phyloP scores from a whole-genome alignment of 331 rosid species.

The Telfairia occidentalis region DNA sequence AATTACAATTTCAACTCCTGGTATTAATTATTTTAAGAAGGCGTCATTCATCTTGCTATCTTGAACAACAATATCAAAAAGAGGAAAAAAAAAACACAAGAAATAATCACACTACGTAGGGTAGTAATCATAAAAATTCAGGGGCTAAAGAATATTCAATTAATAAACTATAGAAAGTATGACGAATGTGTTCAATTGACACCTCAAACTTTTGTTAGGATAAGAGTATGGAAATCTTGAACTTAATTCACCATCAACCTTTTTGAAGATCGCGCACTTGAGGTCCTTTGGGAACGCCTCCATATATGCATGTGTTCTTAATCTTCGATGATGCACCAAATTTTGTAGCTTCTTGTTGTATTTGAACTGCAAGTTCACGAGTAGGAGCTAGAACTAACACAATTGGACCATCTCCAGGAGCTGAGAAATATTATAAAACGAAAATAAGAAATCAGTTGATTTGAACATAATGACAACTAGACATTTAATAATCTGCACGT shows the following conservation, averaged over 20 bases:
- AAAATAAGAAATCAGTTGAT: background rate
- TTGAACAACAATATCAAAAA: background rate
- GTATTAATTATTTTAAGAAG: background rate
- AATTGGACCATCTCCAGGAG: slow-evolving; percentile 88
- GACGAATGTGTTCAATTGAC: background rate
- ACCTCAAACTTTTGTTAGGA: background rate
- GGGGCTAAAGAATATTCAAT: background rate
- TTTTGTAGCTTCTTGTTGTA: slow-evolving; percentile 70
- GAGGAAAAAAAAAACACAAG: background rate
- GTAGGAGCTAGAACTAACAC: slow-evolving; percentile 85
- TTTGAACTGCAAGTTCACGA: slow-evolving; percentile 85
- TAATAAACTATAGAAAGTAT: background rate
- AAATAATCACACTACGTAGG: background rate
- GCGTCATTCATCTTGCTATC: background rate
- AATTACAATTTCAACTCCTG: slow-evolving; percentile 83
- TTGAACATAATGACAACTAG: background rate
- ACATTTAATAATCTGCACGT: background rate
- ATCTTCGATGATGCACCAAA: slow-evolving; percentile 83
- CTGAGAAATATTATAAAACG: slow-evolving; percentile 24
- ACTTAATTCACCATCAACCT: slow-evolving; percentile 36
- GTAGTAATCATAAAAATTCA: background rate
- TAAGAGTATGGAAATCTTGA: slow-evolving; percentile 1
- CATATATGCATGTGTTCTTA: slow-evolving; percentile 76
- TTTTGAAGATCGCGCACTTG: slow-evolving; percentile 89
- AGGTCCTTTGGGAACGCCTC: slow-evolving; percentile 93